Evolutionary conservation across 257 asterid genomes (phyloP).

Genomic region (Rehmannia glutinosa): DNA sequence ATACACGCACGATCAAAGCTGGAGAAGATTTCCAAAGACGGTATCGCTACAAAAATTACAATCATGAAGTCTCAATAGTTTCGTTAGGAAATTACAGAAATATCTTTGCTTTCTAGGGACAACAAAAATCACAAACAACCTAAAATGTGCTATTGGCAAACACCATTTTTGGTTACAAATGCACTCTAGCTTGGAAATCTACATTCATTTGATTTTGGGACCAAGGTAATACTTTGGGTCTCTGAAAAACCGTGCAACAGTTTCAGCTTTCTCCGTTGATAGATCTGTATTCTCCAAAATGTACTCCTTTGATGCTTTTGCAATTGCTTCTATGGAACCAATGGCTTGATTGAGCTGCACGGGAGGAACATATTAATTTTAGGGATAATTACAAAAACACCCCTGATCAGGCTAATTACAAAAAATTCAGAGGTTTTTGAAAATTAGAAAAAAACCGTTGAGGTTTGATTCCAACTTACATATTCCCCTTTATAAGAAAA

Average conservation of each 20-base stretch:
- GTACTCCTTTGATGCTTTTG: conserved; percentile 76
- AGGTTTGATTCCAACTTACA: too few species aligned
- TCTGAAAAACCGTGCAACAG: conserved; percentile 69
- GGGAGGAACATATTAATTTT: conserved; percentile 8
- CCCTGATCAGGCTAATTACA: too few species aligned
- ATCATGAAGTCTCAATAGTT: background rate
- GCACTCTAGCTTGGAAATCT: background rate
- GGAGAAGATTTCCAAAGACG: background rate
- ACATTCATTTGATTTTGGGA: conserved; percentile 51
- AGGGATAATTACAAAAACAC: too few species aligned
- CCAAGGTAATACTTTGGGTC: conserved; percentile 76
- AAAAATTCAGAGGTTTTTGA: too few species aligned
- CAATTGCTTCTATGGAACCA: conserved; percentile 93
- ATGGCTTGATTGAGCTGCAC: conserved; percentile 84
- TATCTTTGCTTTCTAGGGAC: background rate
- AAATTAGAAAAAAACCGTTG: too few species aligned
- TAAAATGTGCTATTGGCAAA: background rate
- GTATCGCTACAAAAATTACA: background rate
- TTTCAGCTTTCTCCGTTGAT: conserved; percentile 83
- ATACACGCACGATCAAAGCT: background rate
- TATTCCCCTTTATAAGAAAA: too few species aligned
- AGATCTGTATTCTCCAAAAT: conserved; percentile 84
- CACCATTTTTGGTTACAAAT: background rate
- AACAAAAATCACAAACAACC: background rate
- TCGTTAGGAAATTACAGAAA: background rate